phyloP scores from a whole-genome alignment of 768 basidiomycete species.

The Rhizopogon sp. region DNA sequence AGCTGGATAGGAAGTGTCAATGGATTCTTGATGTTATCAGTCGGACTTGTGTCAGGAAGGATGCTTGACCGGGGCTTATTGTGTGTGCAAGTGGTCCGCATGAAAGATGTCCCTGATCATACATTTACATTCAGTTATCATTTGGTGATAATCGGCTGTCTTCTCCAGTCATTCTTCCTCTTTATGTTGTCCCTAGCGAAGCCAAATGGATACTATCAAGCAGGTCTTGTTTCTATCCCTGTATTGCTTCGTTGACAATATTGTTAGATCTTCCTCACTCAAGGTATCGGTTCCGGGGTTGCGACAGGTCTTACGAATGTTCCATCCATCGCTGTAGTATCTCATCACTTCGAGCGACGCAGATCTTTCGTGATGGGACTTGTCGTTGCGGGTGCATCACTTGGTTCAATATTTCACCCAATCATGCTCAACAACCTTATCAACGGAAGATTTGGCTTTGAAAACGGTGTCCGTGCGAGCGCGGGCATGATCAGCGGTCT shows the following conservation, averaged over 20 bases:
- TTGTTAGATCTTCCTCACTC: slow-evolving; percentile 34
- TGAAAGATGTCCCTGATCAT: no score
- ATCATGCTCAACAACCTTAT: slow-evolving; percentile 50
- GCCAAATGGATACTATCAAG: slow-evolving; percentile 31
- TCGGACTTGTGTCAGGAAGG: no score
- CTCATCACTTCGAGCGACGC: slow-evolving; percentile 38
- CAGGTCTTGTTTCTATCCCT: slow-evolving; percentile 9
- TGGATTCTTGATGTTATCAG: no score
- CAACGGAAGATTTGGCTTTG: slow-evolving; percentile 42
- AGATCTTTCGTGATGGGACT: slow-evolving; percentile 41
- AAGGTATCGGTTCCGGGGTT: slow-evolving; percentile 37
- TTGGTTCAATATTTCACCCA: slow-evolving; percentile 53
- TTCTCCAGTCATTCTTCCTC: slow-evolving; percentile 22
- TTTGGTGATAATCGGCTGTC: slow-evolving; percentile 16
- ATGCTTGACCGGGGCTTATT: no score
- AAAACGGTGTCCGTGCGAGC: slow-evolving; percentile 32
- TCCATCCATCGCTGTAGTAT: slow-evolving; percentile 36
- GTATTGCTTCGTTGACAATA: background rate
- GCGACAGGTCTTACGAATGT: slow-evolving; percentile 40
- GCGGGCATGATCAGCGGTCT: slow-evolving; percentile 32
- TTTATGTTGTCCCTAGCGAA: slow-evolving; percentile 34
- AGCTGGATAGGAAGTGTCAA: no score
- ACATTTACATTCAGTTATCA: background rate
- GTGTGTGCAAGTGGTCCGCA: no score
- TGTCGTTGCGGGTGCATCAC: slow-evolving; percentile 39